Conservation (phyloP, 805 yeast species). For the Starmerella stellata region DNA sequence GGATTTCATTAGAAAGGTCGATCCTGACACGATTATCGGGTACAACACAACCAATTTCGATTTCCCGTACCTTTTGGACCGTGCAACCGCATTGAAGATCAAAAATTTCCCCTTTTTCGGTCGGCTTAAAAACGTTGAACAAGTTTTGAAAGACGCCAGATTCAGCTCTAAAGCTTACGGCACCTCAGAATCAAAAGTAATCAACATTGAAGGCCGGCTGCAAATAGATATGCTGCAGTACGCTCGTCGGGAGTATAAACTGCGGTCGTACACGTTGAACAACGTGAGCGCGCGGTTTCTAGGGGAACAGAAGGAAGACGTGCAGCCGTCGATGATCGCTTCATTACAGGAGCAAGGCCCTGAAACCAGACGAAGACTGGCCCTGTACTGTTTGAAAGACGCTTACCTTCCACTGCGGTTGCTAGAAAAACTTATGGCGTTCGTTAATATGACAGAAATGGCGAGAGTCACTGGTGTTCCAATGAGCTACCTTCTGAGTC, state of each 20-base stretch:
- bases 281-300: conserved; percentile 87
- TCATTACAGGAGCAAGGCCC: conserved; percentile 81
- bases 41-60: conserved; percentile 91
- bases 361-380: conserved; percentile 85
- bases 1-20: conserved; percentile 64
- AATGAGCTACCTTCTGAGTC: conserved; percentile 62
- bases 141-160: conserved; percentile 61
- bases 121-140: conserved; percentile 45
- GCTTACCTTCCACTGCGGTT: conserved; percentile 80
- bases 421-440: conserved; percentile 83
- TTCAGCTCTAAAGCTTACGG: conserved; percentile 95
- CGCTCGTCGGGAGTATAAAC: conserved; percentile 82
- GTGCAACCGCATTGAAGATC: conserved; percentile 59
- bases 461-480: conserved; percentile 99
- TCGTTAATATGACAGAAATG: conserved; percentile 96
- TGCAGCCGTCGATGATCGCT: conserved; percentile 89
- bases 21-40: conserved; percentile 94
- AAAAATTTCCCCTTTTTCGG: conserved; percentile 72
- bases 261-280: conserved; percentile 84
- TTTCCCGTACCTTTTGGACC: conserved; percentile 74
- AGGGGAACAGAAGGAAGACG: conserved; percentile 95
- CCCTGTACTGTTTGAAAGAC: conserved; percentile 92
- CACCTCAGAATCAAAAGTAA: conserved; percentile 76
- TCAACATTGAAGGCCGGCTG: conserved; percentile 88
- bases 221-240: conserved; percentile 86